Base-by-base conservation (phyloP, 441 rosid species). In the Adansonia gregorii region DNA sequence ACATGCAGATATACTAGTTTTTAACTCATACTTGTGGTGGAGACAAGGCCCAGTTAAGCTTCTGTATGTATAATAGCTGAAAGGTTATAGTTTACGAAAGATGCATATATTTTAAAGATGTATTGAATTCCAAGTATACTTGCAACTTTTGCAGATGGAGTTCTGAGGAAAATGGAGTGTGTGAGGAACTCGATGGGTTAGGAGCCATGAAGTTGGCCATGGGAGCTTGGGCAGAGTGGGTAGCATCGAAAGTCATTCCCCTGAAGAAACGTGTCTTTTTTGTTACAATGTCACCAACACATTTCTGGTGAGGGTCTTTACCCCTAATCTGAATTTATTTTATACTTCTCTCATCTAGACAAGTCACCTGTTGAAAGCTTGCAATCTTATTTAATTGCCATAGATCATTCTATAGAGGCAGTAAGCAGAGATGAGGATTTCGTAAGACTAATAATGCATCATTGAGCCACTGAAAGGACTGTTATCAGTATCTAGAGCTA, bases 21-120 rank as follows among this genome's bases (percentile, higher is more conserved):
- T 95, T 85, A 94, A 95, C 82, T 82, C 99, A 0, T 95, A 95
- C 82, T 85, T 95, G 85, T 95, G 99, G 99, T 95, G 99, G 99
- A 94, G 99, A 84, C 98, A 90, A 85, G 97, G 90, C 72, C 92
- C 98, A 22, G 90, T 96, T 60, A 96, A 94, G 90, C 83, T 96
- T 61, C 82, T 78, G 99, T 94, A 78, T 85, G 93, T 87, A 22
- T 31, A 43, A 43, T 27, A 27, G 60, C 67, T 17, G 74, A 17
- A 17, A 24, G 52, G n/a, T 76, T 80, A 55, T 15, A 66, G 24
- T 59, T 77, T 72, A 20, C 63, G 51, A 66, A 20, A n/a, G 56
- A 39, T 31, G 8, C 35, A 49, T 43, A 0, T 75, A 5, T 17
- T 27, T n/a, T 31, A 46, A 20, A 49, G 45, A 19, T 8, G 14